Conservation (phyloP, 345 rosid genomes). For the Sonneratia caseolaris region DNA sequence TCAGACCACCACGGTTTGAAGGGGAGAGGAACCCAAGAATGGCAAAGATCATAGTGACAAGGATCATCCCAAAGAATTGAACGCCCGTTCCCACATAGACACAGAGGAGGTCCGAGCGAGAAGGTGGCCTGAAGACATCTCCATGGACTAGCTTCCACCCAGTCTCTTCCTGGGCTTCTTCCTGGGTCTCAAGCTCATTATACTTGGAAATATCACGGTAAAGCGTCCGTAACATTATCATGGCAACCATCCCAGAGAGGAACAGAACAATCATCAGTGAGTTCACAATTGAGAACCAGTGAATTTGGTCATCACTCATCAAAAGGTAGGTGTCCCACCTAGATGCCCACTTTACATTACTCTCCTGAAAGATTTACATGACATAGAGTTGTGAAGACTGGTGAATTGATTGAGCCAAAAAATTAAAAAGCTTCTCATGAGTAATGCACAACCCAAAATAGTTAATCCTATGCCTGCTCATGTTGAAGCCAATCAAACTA, state of each 20-base stretch:
- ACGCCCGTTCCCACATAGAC: slow-evolving; percentile 34
- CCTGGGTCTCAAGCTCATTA: slow-evolving; percentile 36
- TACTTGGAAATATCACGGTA: slow-evolving; percentile 20
- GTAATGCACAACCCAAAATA: neutral
- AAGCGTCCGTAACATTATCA: neutral
- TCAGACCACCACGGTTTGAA: slow-evolving; percentile 35
- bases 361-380: slow-evolving; percentile 11
- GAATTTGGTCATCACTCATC: neutral
- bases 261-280: neutral
- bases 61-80: slow-evolving; percentile 29
- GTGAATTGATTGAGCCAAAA: neutral
- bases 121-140: slow-evolving; percentile 34
- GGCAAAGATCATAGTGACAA: slow-evolving; percentile 36
- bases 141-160: slow-evolving; percentile 39
- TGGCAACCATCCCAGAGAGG: neutral
- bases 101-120: slow-evolving; percentile 25
- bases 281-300: neutral
- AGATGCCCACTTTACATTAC: slow-evolving; percentile 36
- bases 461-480: neutral
- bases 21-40: slow-evolving; percentile 35
- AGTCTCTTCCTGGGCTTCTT: slow-evolving; percentile 33
- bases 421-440: neutral
- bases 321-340: slow-evolving; percentile 10
- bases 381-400: neutral
- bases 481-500: neutral